Evolutionary conservation across 75 land plant species (phyloP).

Genomic region (Adiantum capillusveneris): DNA sequence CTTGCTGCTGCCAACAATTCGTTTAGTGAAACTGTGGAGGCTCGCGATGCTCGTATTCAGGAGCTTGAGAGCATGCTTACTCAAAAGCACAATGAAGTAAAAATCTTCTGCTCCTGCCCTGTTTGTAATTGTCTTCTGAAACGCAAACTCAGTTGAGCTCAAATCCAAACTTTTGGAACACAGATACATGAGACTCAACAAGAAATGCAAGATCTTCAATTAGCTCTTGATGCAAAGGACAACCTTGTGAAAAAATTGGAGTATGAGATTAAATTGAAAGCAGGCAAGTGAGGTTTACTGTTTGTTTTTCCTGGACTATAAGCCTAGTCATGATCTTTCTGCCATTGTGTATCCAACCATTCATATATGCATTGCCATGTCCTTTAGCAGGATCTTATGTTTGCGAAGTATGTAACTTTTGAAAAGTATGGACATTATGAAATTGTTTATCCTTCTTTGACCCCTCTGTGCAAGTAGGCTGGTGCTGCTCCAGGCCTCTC

Average conservation of each 20-base stretch:
- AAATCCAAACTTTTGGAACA: neutral
- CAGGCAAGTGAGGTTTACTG: slow-evolving; percentile 12
- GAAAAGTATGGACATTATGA: no score
- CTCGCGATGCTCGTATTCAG: slow-evolving; percentile 29
- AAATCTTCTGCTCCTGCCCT: neutral
- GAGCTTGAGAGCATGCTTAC: slow-evolving; percentile 30
- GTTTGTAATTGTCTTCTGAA: neutral
- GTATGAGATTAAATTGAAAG: slow-evolving; percentile 26
- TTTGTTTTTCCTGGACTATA: neutral
- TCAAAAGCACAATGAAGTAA: slow-evolving; percentile 29
- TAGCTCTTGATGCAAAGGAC: slow-evolving; percentile 24
- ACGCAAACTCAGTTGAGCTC: neutral
- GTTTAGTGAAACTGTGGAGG: slow-evolving; percentile 30
- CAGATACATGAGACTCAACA: slow-evolving; percentile 34
- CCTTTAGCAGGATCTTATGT: neutral
- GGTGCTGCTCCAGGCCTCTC: no score
- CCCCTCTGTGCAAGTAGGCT: no score
- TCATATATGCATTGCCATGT: neutral
- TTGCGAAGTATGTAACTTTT: no score
- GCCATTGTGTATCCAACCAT: neutral
- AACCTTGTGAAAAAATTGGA: slow-evolving; percentile 28
- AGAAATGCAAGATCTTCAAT: slow-evolving; percentile 29
- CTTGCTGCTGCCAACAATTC: slow-evolving; percentile 25
- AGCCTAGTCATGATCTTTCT: neutral
- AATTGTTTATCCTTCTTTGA: neutral